Conservation (phyloP, 2,329 filamentous ascomycete species). For the Aspergillus fumigatus region DNA sequence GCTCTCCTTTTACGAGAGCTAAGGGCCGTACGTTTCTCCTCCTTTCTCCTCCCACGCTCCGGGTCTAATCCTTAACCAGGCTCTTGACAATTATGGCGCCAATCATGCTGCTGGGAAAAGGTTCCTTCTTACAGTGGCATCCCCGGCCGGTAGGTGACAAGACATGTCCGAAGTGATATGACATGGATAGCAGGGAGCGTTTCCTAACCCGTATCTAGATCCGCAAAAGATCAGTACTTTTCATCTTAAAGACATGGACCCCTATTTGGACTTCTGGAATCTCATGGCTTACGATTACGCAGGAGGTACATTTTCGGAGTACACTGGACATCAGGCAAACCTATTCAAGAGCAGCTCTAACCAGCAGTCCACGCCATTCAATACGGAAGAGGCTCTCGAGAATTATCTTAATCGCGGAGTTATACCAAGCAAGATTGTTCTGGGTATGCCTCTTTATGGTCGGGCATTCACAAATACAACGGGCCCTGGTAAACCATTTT, state of each 20-base stretch:
- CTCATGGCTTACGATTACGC: conserved; percentile 82
- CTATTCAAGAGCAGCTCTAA: conserved; percentile 57
- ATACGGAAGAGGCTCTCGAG: conserved; percentile 63
- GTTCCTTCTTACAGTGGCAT: too few relatives aligned
- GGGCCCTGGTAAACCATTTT: conserved; percentile 65
- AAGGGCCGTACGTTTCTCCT: conserved; percentile 3
- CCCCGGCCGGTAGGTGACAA: too few relatives aligned
- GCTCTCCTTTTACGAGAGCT: too few relatives aligned
- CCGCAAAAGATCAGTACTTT: conserved; percentile 16
- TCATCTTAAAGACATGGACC: conserved; percentile 42
- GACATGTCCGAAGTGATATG: too few relatives aligned
- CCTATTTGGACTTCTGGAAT: conserved; percentile 50
- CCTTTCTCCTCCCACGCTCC: conserved; percentile 31
- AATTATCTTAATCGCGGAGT: conserved; percentile 66
- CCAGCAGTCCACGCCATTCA: conserved; percentile 69
- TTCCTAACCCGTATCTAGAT: background rate
- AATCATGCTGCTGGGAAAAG: too few relatives aligned
- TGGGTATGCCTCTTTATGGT: conserved; percentile 91
- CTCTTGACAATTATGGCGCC: too few relatives aligned
- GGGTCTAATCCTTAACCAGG: conserved; percentile 20
- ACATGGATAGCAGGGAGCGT: too few relatives aligned
- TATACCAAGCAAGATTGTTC: conserved; percentile 65
- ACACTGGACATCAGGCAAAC: conserved; percentile 76
- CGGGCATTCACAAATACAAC: conserved; percentile 76
- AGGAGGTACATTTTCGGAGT: conserved; percentile 67